These are phyloP conservation scores for Trypanosoma lewisi DNA, from an alignment of 208 protist species.

Conservation along the genomic window DNA sequence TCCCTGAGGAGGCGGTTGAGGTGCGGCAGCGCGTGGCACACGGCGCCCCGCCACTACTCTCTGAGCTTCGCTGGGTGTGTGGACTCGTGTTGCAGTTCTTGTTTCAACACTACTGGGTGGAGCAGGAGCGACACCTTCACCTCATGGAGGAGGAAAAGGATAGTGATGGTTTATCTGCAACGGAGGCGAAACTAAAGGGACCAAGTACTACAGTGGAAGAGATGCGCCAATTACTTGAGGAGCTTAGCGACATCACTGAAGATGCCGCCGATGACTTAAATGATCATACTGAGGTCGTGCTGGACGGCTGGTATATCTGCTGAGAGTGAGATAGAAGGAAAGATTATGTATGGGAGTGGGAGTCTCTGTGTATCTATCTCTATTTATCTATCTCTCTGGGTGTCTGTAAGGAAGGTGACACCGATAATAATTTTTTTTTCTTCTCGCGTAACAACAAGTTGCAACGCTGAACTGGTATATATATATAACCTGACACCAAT, in stretches of 20 bases:
- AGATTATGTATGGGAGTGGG: neutral
- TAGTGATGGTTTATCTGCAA: neutral
- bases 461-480: too few species aligned
- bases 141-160: slow-evolving; percentile 39
- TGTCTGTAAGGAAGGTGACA: neutral
- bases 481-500: too few species aligned
- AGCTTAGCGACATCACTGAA: slow-evolving; percentile 25
- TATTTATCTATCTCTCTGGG: slow-evolving; percentile 17
- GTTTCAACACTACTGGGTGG: slow-evolving; percentile 72
- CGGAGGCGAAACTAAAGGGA: neutral
- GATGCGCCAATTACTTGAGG: slow-evolving; percentile 56
- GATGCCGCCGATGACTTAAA: slow-evolving; percentile 9
- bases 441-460: too few species aligned
- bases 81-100: slow-evolving; percentile 76
- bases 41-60: slow-evolving; percentile 53
- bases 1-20: slow-evolving; percentile 86
- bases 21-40: slow-evolving; percentile 87
- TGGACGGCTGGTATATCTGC: slow-evolving; percentile 3
- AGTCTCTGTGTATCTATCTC: too few species aligned
- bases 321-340: neutral
- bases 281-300: slow-evolving; percentile 1
- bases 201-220: slow-evolving; percentile 38
- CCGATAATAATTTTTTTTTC: too few species aligned
- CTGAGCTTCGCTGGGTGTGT: slow-evolving; percentile 80
- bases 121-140: slow-evolving; percentile 59